A percentile compares a stretch with the other conserved stretches of the same genome.
Evolutionary conservation across 208 protist genomes (phyloP).

Genomic region (Polymyxa betae): DNA sequence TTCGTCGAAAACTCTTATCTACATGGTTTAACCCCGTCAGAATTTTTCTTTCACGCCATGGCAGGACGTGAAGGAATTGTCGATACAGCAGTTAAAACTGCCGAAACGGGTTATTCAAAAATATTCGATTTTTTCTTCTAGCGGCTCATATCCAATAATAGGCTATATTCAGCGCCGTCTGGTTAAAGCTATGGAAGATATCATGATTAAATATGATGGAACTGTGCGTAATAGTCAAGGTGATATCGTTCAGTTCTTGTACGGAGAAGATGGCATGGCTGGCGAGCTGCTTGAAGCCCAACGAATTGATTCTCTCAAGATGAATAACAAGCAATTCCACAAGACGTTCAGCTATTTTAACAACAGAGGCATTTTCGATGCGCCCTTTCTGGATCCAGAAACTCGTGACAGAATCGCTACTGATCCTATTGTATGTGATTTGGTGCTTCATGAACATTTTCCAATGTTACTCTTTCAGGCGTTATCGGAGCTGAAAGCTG

Average conservation of each 20-base stretch:
- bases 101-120: constrained; percentile 83
- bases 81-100: constrained; percentile 99
- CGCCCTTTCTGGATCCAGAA: neutral
- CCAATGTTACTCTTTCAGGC: neutral
- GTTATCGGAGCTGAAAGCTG: constrained; percentile 34
- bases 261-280: constrained; percentile 99
- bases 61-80: constrained; percentile 98
- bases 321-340: constrained; percentile 63
- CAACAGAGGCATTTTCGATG: neutral
- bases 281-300: constrained; percentile 84
- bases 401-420: neutral
- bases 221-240: constrained; percentile 94
- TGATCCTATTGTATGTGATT: neutral
- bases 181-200: constrained; percentile 97
- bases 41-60: constrained; percentile 99
- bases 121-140: neutral
- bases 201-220: constrained; percentile 95
- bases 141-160: neutral
- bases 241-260: constrained; percentile 91
- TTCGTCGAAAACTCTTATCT: constrained; percentile 98
- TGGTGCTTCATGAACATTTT: neutral
- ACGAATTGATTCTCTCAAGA: constrained; percentile 62
- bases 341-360: constrained; percentile 51
- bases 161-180: constrained; percentile 84
- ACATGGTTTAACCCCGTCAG: constrained; percentile 93